Base-by-base conservation (phyloP, 2,329 filamentous ascomycete species). In the Rhynchosporium secalis region DNA sequence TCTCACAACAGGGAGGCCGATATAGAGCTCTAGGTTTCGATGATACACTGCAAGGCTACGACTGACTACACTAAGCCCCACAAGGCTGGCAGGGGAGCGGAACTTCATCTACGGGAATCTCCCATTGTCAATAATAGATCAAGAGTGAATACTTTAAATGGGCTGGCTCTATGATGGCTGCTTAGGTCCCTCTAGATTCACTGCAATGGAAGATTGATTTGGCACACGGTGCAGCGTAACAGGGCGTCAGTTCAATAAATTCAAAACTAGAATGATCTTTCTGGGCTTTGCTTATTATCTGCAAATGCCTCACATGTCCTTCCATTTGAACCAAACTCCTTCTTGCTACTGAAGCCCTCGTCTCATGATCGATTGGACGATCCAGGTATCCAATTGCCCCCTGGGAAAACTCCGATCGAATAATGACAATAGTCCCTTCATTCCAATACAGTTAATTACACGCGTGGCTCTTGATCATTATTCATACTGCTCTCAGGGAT, bases 401-500 rank as follows among this genome's bases (percentile, higher is more conserved):
- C 43, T 60, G 58, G 26, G 31, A 56, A 40, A 65, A 66, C 66
- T 62, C 60, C 64, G 60, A 56, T 56, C 52, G 40, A 55, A 59
- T 20, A 1, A 20, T 20, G 20, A 20, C 20, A 20, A 20, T 20
- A 20, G 20, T 20, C 20, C 20, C 20, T 20, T 20, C 20, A 20
- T 20, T 20, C 56, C 58, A 58, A 62, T 36, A 45, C 55, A 52
- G 58, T 60, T 47, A 60, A 48, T 56, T 28, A 59, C 55, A n/a
- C n/a, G n/a, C n/a, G 31, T 51, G 55, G 59, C 60, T 61, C 45
- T 58, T 57, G 51, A 40, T 69, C 65, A 56, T 69, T 65, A 70
- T 67, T 69, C 60, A 40, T 66, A 64, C 57, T 63, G 15, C 52
- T 62, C 47, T 69, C 67, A 4, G 62, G 52, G 48, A 73, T 70